These are phyloP conservation scores for Exutisphaerella laricina DNA, from an alignment of 2,329 filamentous ascomycete genomes.

Conservation along the genomic window DNA sequence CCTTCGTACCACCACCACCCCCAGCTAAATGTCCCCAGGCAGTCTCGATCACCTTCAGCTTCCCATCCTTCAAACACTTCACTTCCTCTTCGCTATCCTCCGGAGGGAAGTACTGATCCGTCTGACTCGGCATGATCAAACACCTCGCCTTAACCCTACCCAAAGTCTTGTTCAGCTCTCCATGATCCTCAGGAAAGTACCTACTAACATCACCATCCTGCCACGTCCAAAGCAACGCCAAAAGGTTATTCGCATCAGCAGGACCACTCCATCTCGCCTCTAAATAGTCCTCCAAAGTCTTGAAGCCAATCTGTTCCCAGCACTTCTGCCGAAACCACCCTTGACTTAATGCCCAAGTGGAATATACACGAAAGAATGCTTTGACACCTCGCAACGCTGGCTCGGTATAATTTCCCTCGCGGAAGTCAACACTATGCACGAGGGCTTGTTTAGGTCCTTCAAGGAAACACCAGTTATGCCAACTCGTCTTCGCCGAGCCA, in stretches of 20 bases:
- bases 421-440: conserved; percentile 39
- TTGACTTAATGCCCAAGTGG: conserved; percentile 38
- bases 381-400: conserved; percentile 28
- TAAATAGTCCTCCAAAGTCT: conserved; percentile 28
- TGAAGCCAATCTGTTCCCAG: conserved; percentile 34
- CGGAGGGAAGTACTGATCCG: conserved; percentile 40
- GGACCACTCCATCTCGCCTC: conserved; percentile 29
- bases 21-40: conserved; percentile 41
- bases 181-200: conserved; percentile 29
- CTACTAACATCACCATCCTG: conserved; percentile 37
- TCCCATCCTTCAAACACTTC: conserved; percentile 31
- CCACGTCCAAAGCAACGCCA: conserved; percentile 39
- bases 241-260: conserved; percentile 35
- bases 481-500: conserved; percentile 46
- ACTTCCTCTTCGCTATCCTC: conserved; percentile 37
- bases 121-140: conserved; percentile 38
- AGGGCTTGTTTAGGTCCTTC: conserved; percentile 50
- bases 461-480: conserved; percentile 52
- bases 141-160: conserved; percentile 34
- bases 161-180: conserved; percentile 33
- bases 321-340: conserved; percentile 38
- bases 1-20: conserved; percentile 33
- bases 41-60: conserved; percentile 33
- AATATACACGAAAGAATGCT: conserved; percentile 38
- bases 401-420: conserved; percentile 31